Evolutionary conservation across 164 flowering plant species (phyloP), one percentile per base, ranked within the genome.

Genomic region (Tetracentron sinense): DNA sequence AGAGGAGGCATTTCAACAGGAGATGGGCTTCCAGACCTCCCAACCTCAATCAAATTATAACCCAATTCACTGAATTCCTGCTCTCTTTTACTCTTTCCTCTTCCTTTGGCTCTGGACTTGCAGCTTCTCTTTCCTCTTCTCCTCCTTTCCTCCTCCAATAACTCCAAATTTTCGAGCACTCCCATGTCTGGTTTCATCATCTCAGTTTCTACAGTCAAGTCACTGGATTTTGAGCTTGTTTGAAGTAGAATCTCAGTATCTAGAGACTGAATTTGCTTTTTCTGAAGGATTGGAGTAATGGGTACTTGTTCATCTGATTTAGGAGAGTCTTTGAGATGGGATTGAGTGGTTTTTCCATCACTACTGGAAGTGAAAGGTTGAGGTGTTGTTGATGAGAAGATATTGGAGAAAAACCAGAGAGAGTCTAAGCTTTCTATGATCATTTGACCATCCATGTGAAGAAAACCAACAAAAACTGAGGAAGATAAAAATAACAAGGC

Each of bases 361-460:
- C 21, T 17, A 23, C 11, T 25, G 29, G 30, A 60, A 51, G 54
- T 23, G 11, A 54, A n/a, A n/a, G 56, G 30, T 30, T 59, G 60
- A 48, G 58, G 3, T 50, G 70, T 27, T n/a, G n/a, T n/a, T 27
- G 75, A 54, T 33, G 72, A 60, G 20, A 78, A 52, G 30, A 77
- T 58, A 55, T 68, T 80, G 70, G 70, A 60, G 78, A 67, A 82
- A 66, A 73, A 78, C 82, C 84, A 82, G 50, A 75, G 59, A 69
- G 64, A 57, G 33, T 82, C 86, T 0, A 78, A 63, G 47, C 64
- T 56, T 60, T 78, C 81, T 27, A 73, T 7, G 46, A 78, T 30
- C 51, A 58, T 25, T 35, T 42, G 59, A 25, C 48, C 56, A 5
- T 74, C 83, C 82, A 81, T 81, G 29, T 56, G 23, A 22, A 12